phyloP scores from a whole-genome alignment of 2,329 filamentous ascomycete genomes.

The Alternaria novae-zelandiae region DNA sequence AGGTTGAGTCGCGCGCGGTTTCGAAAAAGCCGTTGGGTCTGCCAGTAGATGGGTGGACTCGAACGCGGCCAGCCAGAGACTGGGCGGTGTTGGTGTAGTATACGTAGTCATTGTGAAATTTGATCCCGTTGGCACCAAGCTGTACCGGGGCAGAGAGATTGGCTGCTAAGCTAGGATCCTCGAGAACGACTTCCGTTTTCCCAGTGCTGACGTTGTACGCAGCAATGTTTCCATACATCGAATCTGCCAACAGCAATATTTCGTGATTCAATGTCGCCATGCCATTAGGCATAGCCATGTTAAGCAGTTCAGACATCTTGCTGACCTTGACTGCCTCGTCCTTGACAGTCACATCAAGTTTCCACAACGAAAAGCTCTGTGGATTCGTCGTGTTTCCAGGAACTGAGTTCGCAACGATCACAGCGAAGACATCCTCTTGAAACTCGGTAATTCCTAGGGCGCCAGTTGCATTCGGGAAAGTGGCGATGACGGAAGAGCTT shows the following conservation, averaged over 20 bases:
- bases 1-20: neutral
- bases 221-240: conserved; percentile 23
- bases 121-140: conserved; percentile 34
- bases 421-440: conserved; percentile 41
- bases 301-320: conserved; percentile 24
- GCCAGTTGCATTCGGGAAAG: conserved; percentile 30
- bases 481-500: conserved; percentile 30
- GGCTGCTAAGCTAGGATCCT: conserved; percentile 17
- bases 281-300: conserved; percentile 28
- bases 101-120: conserved; percentile 4
- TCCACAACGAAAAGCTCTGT: conserved; percentile 25
- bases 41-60: conserved; percentile 12
- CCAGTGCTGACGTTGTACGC: conserved; percentile 16
- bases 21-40: conserved; percentile 7
- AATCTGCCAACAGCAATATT: conserved; percentile 33
- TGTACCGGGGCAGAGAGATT: conserved; percentile 10
- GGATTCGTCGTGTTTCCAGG: neutral
- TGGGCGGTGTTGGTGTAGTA: conserved; percentile 32
- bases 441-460: conserved; percentile 49
- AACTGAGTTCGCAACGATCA: conserved; percentile 29
- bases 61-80: conserved; percentile 18
- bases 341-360: conserved; percentile 15
- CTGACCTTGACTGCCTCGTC: neutral
- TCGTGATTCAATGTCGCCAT: conserved; percentile 21
- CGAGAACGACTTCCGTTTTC: conserved; percentile 11